A percentile compares a stretch with the other conserved stretches of the same genome.
These are phyloP conservation scores for Rhizophora apiculata DNA, from an alignment of 345 rosid genomes.

Conservation along the genomic window DNA sequence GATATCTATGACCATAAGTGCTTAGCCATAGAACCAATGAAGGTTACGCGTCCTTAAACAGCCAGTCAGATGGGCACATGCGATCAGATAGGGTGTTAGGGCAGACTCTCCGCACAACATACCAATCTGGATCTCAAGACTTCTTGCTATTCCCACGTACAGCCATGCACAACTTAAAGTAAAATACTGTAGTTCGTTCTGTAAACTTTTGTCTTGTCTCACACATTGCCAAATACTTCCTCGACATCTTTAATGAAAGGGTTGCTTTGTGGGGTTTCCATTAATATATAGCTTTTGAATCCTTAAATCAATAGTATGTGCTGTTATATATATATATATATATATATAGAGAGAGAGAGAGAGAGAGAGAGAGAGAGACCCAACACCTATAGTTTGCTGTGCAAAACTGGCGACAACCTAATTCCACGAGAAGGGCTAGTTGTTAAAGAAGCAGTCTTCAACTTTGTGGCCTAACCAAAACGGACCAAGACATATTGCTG, in stretches of 20 bases:
- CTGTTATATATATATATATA: no score
- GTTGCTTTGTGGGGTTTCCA: neutral
- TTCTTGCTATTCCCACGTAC: neutral
- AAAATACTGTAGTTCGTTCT: neutral
- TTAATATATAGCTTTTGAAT: no score
- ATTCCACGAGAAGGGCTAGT: no score
- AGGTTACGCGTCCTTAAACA: neutral
- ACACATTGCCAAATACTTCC: neutral
- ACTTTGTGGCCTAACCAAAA: no score
- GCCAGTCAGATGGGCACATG: constrained; percentile 7
- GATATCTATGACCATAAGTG: no score
- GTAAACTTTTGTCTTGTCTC: neutral
- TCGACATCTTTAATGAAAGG: neutral
- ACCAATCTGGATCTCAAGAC: neutral
- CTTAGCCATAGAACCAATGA: neutral
- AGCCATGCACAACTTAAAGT: neutral
- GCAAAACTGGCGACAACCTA: no score
- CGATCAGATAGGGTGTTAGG: constrained; percentile 16
- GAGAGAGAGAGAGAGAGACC: no score
- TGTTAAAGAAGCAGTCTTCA: no score
- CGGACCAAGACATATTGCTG: no score
- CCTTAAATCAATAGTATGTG: no score
- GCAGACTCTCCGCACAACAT: neutral
- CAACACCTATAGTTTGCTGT: no score
- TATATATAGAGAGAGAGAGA: no score